Conservation (phyloP, 768 basidiomycete species). For the Lentinula raphanica region DNA sequence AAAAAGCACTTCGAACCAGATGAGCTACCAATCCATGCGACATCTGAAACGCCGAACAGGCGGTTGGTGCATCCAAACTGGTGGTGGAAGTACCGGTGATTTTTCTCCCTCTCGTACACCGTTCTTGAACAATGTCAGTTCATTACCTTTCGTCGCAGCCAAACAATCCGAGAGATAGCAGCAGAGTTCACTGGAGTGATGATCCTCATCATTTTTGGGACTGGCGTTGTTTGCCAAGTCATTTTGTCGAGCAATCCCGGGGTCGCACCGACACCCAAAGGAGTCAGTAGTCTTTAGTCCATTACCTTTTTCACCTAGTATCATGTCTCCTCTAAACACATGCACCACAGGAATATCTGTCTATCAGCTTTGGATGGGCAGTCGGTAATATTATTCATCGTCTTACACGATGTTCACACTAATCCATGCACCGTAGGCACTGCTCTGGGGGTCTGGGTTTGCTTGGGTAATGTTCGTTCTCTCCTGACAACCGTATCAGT, state of each 20-base stretch:
- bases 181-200: conserved; percentile 42
- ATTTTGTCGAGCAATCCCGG: conserved; percentile 30
- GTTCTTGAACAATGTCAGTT: not conserved
- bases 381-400: not conserved
- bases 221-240: conserved; percentile 38
- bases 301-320: too few species aligned
- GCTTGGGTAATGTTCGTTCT: conserved; percentile 14
- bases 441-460: conserved; percentile 44
- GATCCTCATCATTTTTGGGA: conserved; percentile 41
- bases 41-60: not conserved
- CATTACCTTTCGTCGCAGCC: not conserved
- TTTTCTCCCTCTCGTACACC: not conserved
- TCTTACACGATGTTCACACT: not conserved
- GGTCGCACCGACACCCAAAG: conserved; percentile 34
- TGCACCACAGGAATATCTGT: not conserved
- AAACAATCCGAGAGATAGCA: conserved; percentile 30
- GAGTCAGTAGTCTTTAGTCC: conserved; percentile 28
- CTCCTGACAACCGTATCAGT: not conserved
- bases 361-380: not conserved
- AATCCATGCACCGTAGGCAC: conserved; percentile 25
- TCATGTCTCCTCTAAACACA: not conserved
- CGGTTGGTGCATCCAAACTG: conserved; percentile 3
- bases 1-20: not conserved
- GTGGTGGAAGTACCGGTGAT: conserved; percentile 7
- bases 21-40: not conserved